Evolutionary conservation across 2,329 filamentous ascomycete species (phyloP).

Genomic region (Trichoderma sp.): DNA sequence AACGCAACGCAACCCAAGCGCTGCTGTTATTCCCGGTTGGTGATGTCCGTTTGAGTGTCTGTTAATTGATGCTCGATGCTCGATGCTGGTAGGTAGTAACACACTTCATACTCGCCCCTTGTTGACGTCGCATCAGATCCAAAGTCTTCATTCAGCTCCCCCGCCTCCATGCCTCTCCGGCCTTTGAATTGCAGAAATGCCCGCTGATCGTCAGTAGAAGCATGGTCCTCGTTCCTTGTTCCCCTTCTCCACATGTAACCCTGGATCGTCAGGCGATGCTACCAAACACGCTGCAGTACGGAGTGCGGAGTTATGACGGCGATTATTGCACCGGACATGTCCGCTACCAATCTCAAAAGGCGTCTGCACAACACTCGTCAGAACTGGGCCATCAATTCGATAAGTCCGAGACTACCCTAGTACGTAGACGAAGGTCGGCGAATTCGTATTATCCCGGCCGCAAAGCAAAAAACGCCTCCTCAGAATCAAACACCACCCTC

Average conservation of each 20-base stretch:
- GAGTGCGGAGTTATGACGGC: conserved; percentile 11
- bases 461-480: neutral
- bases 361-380: neutral
- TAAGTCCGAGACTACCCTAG: neutral
- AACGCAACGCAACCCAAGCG: neutral
- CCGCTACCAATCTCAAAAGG: neutral
- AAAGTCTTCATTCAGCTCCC: neutral
- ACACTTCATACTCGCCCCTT: neutral
- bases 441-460: neutral
- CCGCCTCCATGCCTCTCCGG: neutral
- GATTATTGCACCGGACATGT: neutral
- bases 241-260: conserved; percentile 10
- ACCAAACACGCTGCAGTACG: conserved; percentile 2
- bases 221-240: neutral
- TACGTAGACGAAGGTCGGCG: neutral
- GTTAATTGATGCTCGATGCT: neutral
- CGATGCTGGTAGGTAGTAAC: too few species aligned
- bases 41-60: neutral
- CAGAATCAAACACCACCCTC: neutral
- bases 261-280: conserved; percentile 9
- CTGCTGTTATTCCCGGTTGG: neutral
- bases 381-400: neutral
- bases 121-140: conserved; percentile 1
- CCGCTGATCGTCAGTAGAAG: neutral
- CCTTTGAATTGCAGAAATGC: neutral